These are phyloP conservation scores for Agarophyton chilense DNA, from an alignment of 23 red algal species.

Conservation along the genomic window DNA sequence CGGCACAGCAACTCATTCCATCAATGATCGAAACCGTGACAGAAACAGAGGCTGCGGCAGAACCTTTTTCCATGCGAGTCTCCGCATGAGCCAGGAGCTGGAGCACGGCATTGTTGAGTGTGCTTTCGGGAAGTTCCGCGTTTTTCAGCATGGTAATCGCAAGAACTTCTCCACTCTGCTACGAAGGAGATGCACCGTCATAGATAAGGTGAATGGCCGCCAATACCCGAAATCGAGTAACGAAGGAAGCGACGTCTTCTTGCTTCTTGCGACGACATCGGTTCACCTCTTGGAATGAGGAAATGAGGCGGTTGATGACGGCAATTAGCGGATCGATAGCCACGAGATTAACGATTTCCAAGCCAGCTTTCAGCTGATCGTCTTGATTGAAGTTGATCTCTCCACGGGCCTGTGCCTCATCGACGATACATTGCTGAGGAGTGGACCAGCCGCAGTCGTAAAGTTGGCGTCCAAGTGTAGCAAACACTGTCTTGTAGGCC, in stretches of 20 bases:
- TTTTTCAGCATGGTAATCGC: constrained; percentile 10
- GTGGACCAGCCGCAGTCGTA: background rate
- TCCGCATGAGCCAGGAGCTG: constrained; percentile 9
- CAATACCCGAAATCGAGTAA: constrained; percentile 4
- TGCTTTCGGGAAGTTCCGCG: background rate
- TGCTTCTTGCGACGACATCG: background rate
- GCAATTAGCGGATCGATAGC: constrained; percentile 35
- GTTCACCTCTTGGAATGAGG: constrained; percentile 32
- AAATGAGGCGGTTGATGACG: constrained; percentile 28
- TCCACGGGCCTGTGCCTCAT: constrained; percentile 6
- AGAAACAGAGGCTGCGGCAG: too few species aligned
- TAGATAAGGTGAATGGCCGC: constrained; percentile 31
- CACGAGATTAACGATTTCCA: constrained; percentile 24
- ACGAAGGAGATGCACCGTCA: background rate
- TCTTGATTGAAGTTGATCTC: background rate
- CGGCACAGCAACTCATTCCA: background rate
- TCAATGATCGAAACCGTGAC: background rate
- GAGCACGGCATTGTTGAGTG: background rate
- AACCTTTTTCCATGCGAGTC: background rate
- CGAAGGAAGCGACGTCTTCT: constrained; percentile 17
- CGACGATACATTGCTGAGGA: constrained; percentile 20
- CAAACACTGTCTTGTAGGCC: background rate
- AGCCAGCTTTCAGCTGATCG: background rate
- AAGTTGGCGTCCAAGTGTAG: constrained; percentile 9
- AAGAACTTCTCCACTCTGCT: constrained; percentile 23